Evolutionary conservation across 352 stramenopile species (phyloP).

Genomic region (Pythium vanterpoolii): DNA sequence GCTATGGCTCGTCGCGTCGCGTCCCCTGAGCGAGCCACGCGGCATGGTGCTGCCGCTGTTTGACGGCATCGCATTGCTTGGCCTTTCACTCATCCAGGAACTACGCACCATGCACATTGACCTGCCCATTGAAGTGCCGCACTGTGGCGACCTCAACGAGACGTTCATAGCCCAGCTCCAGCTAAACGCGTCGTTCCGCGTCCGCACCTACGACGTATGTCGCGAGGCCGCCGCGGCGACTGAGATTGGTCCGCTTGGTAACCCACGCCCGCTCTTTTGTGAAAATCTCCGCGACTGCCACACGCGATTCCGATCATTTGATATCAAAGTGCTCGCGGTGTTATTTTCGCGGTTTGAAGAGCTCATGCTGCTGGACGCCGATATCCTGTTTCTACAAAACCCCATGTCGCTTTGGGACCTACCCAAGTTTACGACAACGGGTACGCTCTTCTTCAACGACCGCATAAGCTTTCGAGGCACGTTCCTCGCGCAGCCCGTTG

Average conservation of each 20-base stretch:
- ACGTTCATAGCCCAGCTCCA: slow-evolving; percentile 32
- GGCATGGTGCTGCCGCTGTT: slow-evolving; percentile 68
- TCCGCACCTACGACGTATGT: neutral
- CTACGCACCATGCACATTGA: slow-evolving; percentile 46
- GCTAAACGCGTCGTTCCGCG: slow-evolving; percentile 10
- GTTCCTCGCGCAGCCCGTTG: slow-evolving; percentile 41
- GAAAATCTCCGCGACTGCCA: slow-evolving; percentile 38
- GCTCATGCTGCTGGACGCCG: slow-evolving; percentile 74
- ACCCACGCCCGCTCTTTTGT: slow-evolving; percentile 45
- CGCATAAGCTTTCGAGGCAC: slow-evolving; percentile 41
- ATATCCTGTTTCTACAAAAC: slow-evolving; percentile 62
- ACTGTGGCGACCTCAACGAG: slow-evolving; percentile 59
- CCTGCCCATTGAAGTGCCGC: slow-evolving; percentile 62
- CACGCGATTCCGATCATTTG: slow-evolving; percentile 48
- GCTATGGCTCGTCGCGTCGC: neutral
- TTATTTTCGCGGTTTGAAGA: slow-evolving; percentile 66
- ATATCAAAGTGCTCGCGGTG: slow-evolving; percentile 62
- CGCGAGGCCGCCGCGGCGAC: neutral
- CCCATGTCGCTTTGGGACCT: slow-evolving; percentile 53
- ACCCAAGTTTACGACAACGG: slow-evolving; percentile 44
- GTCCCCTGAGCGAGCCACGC: slow-evolving; percentile 8
- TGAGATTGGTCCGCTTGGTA: neutral
- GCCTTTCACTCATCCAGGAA: slow-evolving; percentile 59
- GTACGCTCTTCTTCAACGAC: slow-evolving; percentile 72
- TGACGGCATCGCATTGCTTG: slow-evolving; percentile 54